Base-by-base conservation (phyloP, 305 asterid genomes). In the Solanum hybrid region DNA sequence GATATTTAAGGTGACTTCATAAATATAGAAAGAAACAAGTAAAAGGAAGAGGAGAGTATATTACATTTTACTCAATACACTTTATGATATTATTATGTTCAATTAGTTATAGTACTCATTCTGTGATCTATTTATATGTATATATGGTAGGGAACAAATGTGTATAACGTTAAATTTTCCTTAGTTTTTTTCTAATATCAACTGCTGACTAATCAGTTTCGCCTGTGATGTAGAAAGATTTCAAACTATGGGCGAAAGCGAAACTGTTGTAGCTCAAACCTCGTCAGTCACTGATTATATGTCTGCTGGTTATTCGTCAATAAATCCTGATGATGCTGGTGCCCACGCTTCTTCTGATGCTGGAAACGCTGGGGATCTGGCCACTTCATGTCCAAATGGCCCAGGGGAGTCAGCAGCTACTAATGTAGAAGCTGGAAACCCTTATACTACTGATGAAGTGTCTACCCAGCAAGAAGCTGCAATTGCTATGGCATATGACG, bases 211-310 rank as follows among this genome's bases (percentile, higher is more conserved):
- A 78, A 42, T 79, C 29, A 67, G 40, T 51, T 89, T 29, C 5
- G 8, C 80, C 71, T 71, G 26, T 79, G 64, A 79, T 61, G 39
- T 57, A 33, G 67, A 40, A 78, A 89, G 90, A 8, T 35, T 79
- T 29, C 69, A 14, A 89, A 76, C 64, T 79, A 94, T 93, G 95
- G 96, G 92, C 31, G 97, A 96, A 80, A 93, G 94, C 90, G 93
- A 92, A 90, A 90, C 94, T 86, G 91, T 92, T 91, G 91, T 92
- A 88, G 93, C 94, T 35, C 95, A 92, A 92, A 40, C 96, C 81
- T 88, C 95, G 26, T 82, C 90, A 75, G 90, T 64, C 20, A 61
- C 51, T 40, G 93, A 39, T 13, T 86, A 86, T 61, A 75, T 40
- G n/a, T 64, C 91, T 84, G 78, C 92, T 86, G 91, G 89, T 90